These are phyloP conservation scores for Ajuga chamaepitys DNA, from an alignment of 257 asterid genomes.

Conservation along the genomic window DNA sequence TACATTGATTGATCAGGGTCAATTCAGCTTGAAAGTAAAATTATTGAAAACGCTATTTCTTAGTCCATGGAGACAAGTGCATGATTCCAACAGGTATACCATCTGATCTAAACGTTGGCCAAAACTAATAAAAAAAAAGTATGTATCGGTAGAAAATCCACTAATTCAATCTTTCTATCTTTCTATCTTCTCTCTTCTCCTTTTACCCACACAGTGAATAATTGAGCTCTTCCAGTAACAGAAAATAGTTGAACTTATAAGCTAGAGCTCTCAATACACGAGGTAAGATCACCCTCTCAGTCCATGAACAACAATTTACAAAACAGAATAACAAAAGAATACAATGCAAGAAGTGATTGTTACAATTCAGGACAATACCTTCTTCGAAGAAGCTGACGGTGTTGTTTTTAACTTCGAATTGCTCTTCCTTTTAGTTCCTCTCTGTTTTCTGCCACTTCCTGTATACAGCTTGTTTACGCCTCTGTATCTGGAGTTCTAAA, in stretches of 20 bases:
- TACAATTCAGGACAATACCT: conserved; percentile 31
- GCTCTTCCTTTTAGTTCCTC: conserved; percentile 26
- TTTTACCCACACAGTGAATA: neutral
- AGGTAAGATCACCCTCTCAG: no score
- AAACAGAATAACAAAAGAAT: neutral
- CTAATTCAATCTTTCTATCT: neutral
- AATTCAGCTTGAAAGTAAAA: no score
- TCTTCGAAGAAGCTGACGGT: conserved; percentile 31
- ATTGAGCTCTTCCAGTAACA: no score
- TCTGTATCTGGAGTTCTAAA: conserved; percentile 87
- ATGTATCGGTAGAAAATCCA: neutral
- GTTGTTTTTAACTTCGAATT: conserved; percentile 29
- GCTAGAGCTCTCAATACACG: no score
- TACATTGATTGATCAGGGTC: no score
- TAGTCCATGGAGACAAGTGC: no score
- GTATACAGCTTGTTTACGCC: conserved; percentile 90
- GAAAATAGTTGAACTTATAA: no score
- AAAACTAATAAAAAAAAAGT: no score
- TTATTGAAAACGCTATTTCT: no score
- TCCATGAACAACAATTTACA: neutral
- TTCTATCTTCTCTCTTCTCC: neutral
- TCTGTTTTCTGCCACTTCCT: conserved; percentile 30
- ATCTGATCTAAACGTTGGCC: no score
- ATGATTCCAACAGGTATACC: no score
- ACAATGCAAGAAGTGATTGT: neutral